phyloP scores from a whole-genome alignment of 192 early-diverging fungal species.

The Backusella sp. region DNA sequence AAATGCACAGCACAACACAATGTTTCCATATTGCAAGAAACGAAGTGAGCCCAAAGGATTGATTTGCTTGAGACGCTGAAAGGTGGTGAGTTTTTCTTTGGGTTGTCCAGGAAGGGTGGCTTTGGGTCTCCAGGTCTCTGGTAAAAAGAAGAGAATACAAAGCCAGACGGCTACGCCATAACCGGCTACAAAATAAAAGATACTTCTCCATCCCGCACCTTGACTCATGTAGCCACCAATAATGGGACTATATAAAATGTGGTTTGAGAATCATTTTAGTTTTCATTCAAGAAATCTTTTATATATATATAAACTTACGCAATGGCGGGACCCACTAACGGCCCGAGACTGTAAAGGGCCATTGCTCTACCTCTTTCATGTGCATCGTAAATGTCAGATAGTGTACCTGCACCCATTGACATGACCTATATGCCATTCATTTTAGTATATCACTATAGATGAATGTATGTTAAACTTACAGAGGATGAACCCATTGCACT shows the following conservation, averaged over 20 bases:
- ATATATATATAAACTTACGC: neutral
- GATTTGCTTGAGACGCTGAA: neutral
- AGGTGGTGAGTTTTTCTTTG: neutral
- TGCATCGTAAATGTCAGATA: conserved; percentile 22
- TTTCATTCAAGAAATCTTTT: neutral
- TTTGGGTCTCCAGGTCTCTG: conserved; percentile 12
- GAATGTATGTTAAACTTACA: neutral
- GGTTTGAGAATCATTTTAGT: too few species aligned
- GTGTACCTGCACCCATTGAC: conserved; percentile 18
- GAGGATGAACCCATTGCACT: conserved; percentile 14
- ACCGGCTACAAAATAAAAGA: conserved; percentile 22
- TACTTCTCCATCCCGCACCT: conserved; percentile 12
- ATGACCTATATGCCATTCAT: neutral
- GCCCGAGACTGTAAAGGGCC: neutral
- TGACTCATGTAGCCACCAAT: conserved; percentile 15
- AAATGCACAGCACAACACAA: conserved; percentile 18
- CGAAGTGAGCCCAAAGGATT: conserved; percentile 29
- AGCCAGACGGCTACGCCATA: neutral
- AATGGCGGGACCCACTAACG: neutral
- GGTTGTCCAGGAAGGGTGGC: neutral
- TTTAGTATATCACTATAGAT: neutral
- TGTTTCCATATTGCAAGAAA: conserved; percentile 21
- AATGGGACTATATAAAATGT: conserved; percentile 4
- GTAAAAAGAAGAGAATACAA: conserved; percentile 17
- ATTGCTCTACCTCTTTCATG: conserved; percentile 22